phyloP scores from a whole-genome alignment of 1,284 basidiomycete species.

The Ustilago nuda region DNA sequence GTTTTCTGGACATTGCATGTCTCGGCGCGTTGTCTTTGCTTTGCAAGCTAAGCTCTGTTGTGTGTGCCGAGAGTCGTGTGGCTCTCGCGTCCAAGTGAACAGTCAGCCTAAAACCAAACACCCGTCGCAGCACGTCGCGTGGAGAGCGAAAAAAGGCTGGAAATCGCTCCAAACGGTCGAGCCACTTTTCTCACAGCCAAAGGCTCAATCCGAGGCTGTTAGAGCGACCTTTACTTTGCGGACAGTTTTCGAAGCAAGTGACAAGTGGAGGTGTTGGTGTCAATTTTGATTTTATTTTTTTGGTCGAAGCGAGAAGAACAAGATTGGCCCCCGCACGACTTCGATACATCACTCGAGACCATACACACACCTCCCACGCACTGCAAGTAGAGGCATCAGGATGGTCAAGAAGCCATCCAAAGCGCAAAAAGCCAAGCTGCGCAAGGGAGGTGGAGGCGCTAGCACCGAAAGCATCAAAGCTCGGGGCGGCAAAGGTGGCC shows the following conservation, averaged over 20 bases:
- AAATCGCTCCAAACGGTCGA: conserved; percentile 17
- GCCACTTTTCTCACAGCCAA: conserved; percentile 18
- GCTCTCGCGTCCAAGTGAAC: not conserved
- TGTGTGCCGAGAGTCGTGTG: conserved; percentile 25
- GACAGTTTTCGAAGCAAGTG: not conserved
- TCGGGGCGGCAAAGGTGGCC: conserved; percentile 20
- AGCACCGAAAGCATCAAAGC: conserved; percentile 13
- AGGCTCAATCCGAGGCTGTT: not conserved
- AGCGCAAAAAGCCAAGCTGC: conserved; percentile 46
- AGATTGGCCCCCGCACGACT: not conserved
- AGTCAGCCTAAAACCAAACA: conserved; percentile 6
- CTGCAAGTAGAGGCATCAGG: not conserved
- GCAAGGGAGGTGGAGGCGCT: conserved; percentile 16
- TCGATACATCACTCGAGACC: not conserved
- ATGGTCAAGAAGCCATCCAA: conserved; percentile 56
- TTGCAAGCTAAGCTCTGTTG: not conserved
- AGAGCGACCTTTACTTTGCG: conserved; percentile 2
- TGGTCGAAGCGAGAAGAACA: not conserved
- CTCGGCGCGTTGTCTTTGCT: conserved; percentile 8
- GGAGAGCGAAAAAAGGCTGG: conserved; percentile 2
- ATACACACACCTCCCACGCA: not conserved
- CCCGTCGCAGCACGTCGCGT: conserved; percentile 13
- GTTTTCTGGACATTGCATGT: not conserved
- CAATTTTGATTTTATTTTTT: conserved; percentile 15
- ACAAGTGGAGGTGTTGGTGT: conserved; percentile 33